A percentile compares a stretch with the other conserved stretches of the same genome.
Evolutionary conservation across 2,329 filamentous ascomycete genomes (phyloP).

Genomic region (Fonsecaea pugnacius): DNA sequence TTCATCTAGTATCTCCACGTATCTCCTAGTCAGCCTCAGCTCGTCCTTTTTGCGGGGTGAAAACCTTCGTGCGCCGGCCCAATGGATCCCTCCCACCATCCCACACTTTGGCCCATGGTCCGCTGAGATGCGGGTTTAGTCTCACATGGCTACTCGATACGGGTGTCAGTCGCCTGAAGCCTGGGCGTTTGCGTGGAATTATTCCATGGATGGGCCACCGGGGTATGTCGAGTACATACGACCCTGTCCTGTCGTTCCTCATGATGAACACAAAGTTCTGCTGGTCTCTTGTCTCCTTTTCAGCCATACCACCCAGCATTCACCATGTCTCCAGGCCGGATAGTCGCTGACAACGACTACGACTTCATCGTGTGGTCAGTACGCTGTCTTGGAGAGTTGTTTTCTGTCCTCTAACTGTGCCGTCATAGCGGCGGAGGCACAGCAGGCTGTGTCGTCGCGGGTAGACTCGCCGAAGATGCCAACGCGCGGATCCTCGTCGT

Average conservation of each 20-base stretch:
- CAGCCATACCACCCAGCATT: too few relatives aligned
- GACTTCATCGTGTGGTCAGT: slow-evolving; percentile 41
- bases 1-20: neutral
- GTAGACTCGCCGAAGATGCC: slow-evolving; percentile 52
- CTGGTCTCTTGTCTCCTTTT: neutral
- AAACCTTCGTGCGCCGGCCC: neutral
- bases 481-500: slow-evolving; percentile 50
- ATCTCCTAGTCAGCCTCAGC: neutral
- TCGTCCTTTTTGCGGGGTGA: slow-evolving; percentile 2
- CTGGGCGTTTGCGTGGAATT: slow-evolving; percentile 4
- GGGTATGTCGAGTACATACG: too few relatives aligned
- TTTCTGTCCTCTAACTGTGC: neutral
- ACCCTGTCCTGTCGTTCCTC: too few relatives aligned
- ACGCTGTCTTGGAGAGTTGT: neutral
- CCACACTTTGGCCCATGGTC: neutral
- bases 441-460: slow-evolving; percentile 55
- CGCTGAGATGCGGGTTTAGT: neutral
- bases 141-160: too few relatives aligned
- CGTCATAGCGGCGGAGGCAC: slow-evolving; percentile 51
- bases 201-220: neutral
- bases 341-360: slow-evolving; percentile 33
- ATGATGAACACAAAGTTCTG: neutral
- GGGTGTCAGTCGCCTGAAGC: neutral
- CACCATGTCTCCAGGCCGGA: slow-evolving; percentile 33
- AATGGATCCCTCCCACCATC: neutral